These are phyloP conservation scores for Diaporthe ilicicola DNA, from an alignment of 2,329 filamentous ascomycete genomes.

Conservation along the genomic window DNA sequence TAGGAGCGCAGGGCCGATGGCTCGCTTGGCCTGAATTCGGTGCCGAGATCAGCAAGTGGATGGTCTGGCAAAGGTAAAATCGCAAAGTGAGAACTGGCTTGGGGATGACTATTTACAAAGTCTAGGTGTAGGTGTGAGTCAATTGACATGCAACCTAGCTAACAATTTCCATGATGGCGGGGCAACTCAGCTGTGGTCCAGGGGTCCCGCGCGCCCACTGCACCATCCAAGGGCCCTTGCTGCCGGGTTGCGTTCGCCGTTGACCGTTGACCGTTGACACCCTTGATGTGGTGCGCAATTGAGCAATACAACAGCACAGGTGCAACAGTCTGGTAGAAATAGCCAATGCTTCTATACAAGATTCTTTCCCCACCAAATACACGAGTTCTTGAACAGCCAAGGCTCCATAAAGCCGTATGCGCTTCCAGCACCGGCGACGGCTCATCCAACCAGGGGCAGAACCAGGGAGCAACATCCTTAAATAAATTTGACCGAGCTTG, in stretches of 20 bases:
- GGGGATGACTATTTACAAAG: neutral
- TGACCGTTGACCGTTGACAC: neutral
- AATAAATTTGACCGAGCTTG: neutral
- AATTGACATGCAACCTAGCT: constrained; percentile 14
- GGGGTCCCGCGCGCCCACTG: neutral
- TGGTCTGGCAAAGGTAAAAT: neutral
- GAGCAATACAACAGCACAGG: neutral
- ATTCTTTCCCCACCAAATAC: neutral
- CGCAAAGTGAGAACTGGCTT: neutral
- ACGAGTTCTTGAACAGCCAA: neutral
- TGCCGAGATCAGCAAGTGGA: neutral
- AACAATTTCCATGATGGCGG: constrained; percentile 24
- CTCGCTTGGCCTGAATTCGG: neutral
- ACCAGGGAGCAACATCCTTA: neutral
- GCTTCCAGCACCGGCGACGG: neutral
- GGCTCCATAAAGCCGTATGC: neutral
- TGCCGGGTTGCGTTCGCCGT: neutral
- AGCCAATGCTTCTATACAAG: neutral
- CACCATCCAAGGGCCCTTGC: too few relatives aligned
- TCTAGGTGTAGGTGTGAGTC: constrained; percentile 13
- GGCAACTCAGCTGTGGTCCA: neutral
- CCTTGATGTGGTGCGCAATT: neutral
- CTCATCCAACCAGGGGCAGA: neutral
- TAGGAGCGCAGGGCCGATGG: neutral
- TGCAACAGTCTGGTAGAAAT: neutral